A percentile compares a stretch with the other conserved stretches of the same genome.
phyloP scores from a whole-genome alignment of 2,329 filamentous ascomycete species.

The Trichoderma citrinoviride region DNA sequence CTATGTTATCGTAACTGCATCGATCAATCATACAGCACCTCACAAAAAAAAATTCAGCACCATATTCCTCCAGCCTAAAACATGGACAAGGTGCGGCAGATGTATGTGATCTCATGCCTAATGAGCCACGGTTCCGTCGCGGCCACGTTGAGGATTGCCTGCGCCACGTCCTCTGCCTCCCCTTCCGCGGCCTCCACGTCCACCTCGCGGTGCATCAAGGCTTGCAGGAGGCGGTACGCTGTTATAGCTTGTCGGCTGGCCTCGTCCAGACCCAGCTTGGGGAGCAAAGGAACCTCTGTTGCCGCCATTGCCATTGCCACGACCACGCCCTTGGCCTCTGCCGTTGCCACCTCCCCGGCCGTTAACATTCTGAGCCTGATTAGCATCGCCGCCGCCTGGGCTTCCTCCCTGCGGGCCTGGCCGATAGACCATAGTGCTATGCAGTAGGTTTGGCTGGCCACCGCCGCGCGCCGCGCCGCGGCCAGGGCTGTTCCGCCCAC shows the following conservation, averaged over 20 bases:
- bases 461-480: slow-evolving; percentile 39
- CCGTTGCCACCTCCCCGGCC: slow-evolving; percentile 29
- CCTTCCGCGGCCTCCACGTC: slow-evolving; percentile 41
- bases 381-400: slow-evolving; percentile 28
- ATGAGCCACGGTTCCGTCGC: slow-evolving; percentile 29
- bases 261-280: slow-evolving; percentile 21
- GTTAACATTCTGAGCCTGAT: slow-evolving; percentile 25
- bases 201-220: slow-evolving; percentile 46
- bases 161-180: slow-evolving; percentile 42
- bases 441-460: slow-evolving; percentile 44
- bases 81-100: not conserved
- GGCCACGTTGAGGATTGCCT: slow-evolving; percentile 33
- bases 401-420: slow-evolving; percentile 35
- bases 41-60: not conserved
- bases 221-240: slow-evolving; percentile 60
- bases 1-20: not conserved
- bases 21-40: not conserved
- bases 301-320: slow-evolving; percentile 32
- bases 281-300: slow-evolving; percentile 27
- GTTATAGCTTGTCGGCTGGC: slow-evolving; percentile 42
- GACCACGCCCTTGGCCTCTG: slow-evolving; percentile 29
- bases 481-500: slow-evolving; percentile 42
- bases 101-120: not conserved
- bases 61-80: not conserved
- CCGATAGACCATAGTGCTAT: slow-evolving; percentile 54